Evolutionary conservation across 192 early-diverging fungal species (phyloP).

Genomic region (Umbelopsis sp.): DNA sequence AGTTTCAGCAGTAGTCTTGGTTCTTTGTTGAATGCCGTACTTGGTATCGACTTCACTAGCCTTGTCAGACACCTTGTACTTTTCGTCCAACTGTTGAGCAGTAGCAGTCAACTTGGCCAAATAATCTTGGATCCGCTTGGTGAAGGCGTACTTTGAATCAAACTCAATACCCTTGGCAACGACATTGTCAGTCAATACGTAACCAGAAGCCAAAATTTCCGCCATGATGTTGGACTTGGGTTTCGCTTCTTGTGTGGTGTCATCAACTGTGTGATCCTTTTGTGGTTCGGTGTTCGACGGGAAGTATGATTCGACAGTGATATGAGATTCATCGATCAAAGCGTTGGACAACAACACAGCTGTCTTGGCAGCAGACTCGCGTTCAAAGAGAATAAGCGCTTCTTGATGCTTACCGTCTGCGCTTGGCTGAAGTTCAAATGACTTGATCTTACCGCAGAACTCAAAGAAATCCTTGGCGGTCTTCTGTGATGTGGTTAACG

Average conservation of each 20-base stretch:
- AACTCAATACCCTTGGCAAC: constrained; percentile 60
- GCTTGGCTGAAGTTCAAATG: constrained; percentile 52
- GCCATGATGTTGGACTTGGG: constrained; percentile 52
- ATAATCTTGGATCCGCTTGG: constrained; percentile 26
- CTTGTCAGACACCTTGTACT: constrained; percentile 43
- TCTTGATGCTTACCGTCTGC: constrained; percentile 42
- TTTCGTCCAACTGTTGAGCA: constrained; percentile 40
- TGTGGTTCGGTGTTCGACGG: background rate
- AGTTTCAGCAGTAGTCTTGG: constrained; percentile 39
- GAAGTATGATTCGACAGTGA: constrained; percentile 51
- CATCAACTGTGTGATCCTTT: constrained; percentile 20
- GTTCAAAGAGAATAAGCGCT: constrained; percentile 52
- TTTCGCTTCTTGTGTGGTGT: constrained; percentile 22
- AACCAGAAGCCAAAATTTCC: constrained; percentile 70
- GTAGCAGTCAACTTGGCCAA: constrained; percentile 19
- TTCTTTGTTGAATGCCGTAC: constrained; percentile 45
- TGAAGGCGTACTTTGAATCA: constrained; percentile 57
- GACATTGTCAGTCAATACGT: constrained; percentile 57
- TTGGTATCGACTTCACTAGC: constrained; percentile 43
- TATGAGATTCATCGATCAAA: constrained; percentile 55
- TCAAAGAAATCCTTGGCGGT: constrained; percentile 59
- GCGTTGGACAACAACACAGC: constrained; percentile 57
- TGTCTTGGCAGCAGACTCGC: constrained; percentile 57
- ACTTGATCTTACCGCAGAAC: constrained; percentile 59
- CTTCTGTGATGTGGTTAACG: constrained; percentile 45